Percentiles rank a stretch among this genome's conserved stretches.
Evolutionary conservation across 306 rosid species (phyloP).

Genomic region (Medicago lupulina): DNA sequence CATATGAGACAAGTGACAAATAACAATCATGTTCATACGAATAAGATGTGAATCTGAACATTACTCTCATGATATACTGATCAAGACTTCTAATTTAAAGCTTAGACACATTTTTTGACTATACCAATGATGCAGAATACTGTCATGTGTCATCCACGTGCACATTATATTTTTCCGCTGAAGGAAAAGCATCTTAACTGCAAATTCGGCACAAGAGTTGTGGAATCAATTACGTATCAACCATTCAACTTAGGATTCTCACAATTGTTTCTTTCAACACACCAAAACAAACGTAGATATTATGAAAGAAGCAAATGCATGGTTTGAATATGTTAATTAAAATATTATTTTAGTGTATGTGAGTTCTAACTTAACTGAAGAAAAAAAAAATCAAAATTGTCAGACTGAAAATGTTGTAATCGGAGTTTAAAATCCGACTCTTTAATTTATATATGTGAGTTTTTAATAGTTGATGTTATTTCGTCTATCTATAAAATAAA

Average conservation of each 20-base stretch:
- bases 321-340: too few species aligned
- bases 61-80: slow-evolving; percentile 5
- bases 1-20: slow-evolving; percentile 39
- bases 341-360: too few species aligned
- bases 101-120: slow-evolving; percentile 40
- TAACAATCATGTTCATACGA: slow-evolving; percentile 39
- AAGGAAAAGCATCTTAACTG: slow-evolving; percentile 48
- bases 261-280: slow-evolving; percentile 38
- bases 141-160: slow-evolving; percentile 47
- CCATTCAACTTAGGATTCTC: slow-evolving; percentile 42
- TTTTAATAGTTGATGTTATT: too few species aligned
- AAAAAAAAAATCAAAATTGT: too few species aligned
- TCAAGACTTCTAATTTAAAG: slow-evolving; percentile 24
- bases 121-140: slow-evolving; percentile 38
- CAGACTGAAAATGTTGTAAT: too few species aligned
- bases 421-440: too few species aligned
- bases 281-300: slow-evolving; percentile 8
- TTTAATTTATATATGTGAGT: too few species aligned
- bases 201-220: slow-evolving; percentile 39
- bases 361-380: too few species aligned
- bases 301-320: neutral
- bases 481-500: too few species aligned
- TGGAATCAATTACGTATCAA: slow-evolving; percentile 26
- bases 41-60: slow-evolving; percentile 36
- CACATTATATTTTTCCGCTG: slow-evolving; percentile 18